phyloP scores from a whole-genome alignment of 768 basidiomycete species.

The Floccularia luteovirens region DNA sequence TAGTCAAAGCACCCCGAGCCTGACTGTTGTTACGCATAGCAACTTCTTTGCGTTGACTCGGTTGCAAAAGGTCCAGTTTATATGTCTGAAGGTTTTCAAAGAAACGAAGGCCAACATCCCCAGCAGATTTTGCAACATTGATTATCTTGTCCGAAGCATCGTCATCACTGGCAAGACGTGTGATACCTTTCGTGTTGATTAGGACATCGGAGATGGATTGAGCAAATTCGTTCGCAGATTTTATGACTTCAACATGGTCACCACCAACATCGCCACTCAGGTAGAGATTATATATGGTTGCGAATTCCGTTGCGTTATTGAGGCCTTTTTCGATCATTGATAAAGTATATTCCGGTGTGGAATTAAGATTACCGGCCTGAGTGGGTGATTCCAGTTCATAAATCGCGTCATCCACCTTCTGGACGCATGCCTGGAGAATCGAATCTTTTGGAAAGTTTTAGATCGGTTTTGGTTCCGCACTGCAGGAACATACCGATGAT shows the following conservation, averaged over 20 bases:
- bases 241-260: slow-evolving; percentile 96
- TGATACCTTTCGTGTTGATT: slow-evolving; percentile 92
- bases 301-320: slow-evolving; percentile 95
- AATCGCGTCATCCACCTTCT: slow-evolving; percentile 95
- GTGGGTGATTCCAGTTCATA: slow-evolving; percentile 97
- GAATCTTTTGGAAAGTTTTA: slow-evolving; percentile 58
- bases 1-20: slow-evolving; percentile 71
- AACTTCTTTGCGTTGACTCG: slow-evolving; percentile 72
- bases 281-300: slow-evolving; percentile 88
- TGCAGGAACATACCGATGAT: slow-evolving; percentile 65
- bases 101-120: slow-evolving; percentile 84
- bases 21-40: slow-evolving; percentile 88
- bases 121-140: slow-evolving; percentile 73
- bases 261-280: slow-evolving; percentile 83
- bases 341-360: slow-evolving; percentile 97
- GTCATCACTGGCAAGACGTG: slow-evolving; percentile 84
- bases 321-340: slow-evolving; percentile 98
- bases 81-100: slow-evolving; percentile 97
- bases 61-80: slow-evolving; percentile 77
- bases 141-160: slow-evolving; percentile 91
- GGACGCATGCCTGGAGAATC: slow-evolving; percentile 91
- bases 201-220: slow-evolving; percentile 90
- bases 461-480: slow-evolving; percentile 1
- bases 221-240: slow-evolving; percentile 93
- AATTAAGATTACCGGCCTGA: slow-evolving; percentile 89